Evolutionary conservation across 768 basidiomycete species (phyloP).

Genomic region (Rhizopogon vesiculosus): DNA sequence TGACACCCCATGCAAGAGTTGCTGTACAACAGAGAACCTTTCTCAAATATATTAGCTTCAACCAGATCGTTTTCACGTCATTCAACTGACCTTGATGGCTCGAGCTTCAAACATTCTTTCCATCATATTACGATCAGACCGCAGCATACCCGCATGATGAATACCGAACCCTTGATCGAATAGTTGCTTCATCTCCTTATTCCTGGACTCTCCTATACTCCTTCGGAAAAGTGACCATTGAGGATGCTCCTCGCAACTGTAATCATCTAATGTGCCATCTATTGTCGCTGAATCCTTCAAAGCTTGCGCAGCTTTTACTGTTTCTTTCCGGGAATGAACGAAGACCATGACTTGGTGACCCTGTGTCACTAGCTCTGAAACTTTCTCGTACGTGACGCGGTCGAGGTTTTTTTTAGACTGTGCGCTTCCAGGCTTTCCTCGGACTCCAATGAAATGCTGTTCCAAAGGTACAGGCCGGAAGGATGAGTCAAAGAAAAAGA

Average conservation of each 20-base stretch:
- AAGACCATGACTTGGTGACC: slow-evolving; percentile 99
- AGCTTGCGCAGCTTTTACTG: slow-evolving; percentile 83
- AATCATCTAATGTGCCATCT: slow-evolving; percentile 73
- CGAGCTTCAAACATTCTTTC: slow-evolving; percentile 89
- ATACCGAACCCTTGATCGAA: slow-evolving; percentile 94
- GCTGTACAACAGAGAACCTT: slow-evolving; percentile 98
- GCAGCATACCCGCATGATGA: slow-evolving; percentile 97
- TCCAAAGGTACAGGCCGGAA: slow-evolving; percentile 96
- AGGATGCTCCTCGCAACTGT: slow-evolving; percentile 79
- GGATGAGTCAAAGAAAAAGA: slow-evolving; percentile 97
- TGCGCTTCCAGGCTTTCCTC: slow-evolving; percentile 76
- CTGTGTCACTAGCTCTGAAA: slow-evolving; percentile 77
- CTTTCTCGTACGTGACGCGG: slow-evolving; percentile 84
- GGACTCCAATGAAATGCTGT: slow-evolving; percentile 93
- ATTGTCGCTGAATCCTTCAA: slow-evolving; percentile 71
- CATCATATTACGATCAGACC: slow-evolving; percentile 92
- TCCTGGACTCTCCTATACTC: slow-evolving; percentile 75
- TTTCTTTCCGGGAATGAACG: slow-evolving; percentile 97
- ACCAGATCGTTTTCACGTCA: neutral
- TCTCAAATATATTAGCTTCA: neutral
- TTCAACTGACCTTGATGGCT: slow-evolving; percentile 73
- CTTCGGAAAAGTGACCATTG: slow-evolving; percentile 72
- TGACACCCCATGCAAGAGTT: slow-evolving; percentile 98
- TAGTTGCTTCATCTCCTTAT: slow-evolving; percentile 95
- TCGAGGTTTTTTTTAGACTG: slow-evolving; percentile 84